Percentiles rank a stretch among this genome's conserved stretches.
These are phyloP conservation scores for Trichophyton equinum DNA, from an alignment of 2,329 filamentous ascomycete species.

Conservation along the genomic window DNA sequence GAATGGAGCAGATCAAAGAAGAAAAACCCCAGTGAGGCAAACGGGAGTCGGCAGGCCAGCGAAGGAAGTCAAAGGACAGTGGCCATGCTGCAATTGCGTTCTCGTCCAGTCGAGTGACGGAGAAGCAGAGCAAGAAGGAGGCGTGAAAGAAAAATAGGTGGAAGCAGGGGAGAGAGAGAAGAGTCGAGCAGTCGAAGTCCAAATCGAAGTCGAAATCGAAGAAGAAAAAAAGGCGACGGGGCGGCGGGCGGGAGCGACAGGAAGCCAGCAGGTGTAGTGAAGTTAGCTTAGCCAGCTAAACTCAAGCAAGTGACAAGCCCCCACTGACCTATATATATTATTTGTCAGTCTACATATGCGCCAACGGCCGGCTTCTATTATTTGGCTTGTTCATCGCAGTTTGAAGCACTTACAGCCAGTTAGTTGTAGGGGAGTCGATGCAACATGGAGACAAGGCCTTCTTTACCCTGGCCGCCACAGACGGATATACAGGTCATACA, in stretches of 20 bases:
- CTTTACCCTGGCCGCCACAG: not conserved
- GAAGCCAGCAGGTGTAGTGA: not conserved
- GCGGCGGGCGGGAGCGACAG: slow-evolving; percentile 4
- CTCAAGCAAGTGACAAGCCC: not conserved
- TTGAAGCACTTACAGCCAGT: not conserved
- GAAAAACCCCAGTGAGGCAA: not conserved
- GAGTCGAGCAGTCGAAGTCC: not conserved
- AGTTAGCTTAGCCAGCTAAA: not conserved
- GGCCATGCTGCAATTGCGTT: not conserved
- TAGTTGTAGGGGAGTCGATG: not conserved
- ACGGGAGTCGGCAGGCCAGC: not conserved
- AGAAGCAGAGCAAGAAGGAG: not conserved
- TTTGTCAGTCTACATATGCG: not conserved
- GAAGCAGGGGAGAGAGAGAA: not conserved
- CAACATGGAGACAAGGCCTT: not conserved
- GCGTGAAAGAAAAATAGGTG: not conserved
- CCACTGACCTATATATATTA: not conserved
- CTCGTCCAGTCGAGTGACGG: not conserved
- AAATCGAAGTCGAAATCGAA: not conserved
- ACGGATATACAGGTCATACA: not conserved
- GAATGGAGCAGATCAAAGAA: not conserved
- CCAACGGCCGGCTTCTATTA: not conserved
- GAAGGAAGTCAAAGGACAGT: not conserved
- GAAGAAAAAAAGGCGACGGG: not conserved
- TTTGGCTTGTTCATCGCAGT: not conserved